Conservation (phyloP, 2,329 filamentous ascomycete genomes). For the Ophiosphaerella herpotricha region DNA sequence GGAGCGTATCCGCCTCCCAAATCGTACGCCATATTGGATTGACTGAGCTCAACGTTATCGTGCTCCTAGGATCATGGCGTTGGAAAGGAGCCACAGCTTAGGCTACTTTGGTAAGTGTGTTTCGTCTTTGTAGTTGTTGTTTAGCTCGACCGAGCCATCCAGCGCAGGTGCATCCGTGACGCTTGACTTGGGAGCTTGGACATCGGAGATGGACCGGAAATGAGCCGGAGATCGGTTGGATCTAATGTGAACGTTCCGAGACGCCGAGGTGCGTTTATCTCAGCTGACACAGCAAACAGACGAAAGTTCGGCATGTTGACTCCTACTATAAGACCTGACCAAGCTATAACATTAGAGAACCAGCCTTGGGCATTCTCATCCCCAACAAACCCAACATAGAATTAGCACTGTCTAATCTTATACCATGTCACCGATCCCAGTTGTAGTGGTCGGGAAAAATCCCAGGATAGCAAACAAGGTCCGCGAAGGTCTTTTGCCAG, state of each 20-base stretch:
- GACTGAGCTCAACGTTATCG: constrained; percentile 14
- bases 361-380: no score
- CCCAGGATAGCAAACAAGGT: constrained; percentile 9
- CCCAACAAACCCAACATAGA: no score
- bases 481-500: constrained; percentile 8
- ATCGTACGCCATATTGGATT: constrained; percentile 67
- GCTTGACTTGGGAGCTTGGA: constrained; percentile 21
- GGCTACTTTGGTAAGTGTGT: background rate
- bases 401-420: no score
- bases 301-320: no score
- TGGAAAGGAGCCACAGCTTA: constrained; percentile 12
- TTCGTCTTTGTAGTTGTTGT: background rate
- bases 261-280: background rate
- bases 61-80: constrained; percentile 17
- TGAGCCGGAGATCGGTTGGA: background rate
- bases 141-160: background rate
- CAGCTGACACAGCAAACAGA: no score
- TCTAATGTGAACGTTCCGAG: background rate
- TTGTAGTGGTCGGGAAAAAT: constrained; percentile 17
- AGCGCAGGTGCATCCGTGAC: constrained; percentile 14
- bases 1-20: constrained; percentile 73
- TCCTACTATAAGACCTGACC: no score
- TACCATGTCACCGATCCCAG: constrained; percentile 13
- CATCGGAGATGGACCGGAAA: constrained; percentile 7
- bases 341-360: no score